Evolutionary conservation across 2,329 filamentous ascomycete genomes (phyloP).

Genomic region (Aspergillus sojae): DNA sequence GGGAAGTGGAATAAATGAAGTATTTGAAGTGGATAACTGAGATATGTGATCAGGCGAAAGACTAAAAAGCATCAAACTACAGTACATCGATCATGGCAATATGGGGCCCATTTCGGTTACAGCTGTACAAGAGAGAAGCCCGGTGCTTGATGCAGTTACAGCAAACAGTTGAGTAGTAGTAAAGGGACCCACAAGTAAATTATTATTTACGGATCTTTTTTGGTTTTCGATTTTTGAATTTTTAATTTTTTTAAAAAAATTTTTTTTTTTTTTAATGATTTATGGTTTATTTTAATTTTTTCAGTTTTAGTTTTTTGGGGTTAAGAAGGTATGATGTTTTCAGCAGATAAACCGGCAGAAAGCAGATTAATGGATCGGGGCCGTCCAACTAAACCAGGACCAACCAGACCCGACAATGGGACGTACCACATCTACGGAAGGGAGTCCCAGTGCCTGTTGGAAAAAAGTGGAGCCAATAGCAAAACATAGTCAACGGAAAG

Average conservation of each 20-base stretch:
- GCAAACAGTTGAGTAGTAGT: slow-evolving; percentile 40
- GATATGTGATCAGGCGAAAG: slow-evolving; percentile 38
- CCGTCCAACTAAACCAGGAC: slow-evolving; percentile 28
- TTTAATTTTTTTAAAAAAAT: too few species aligned
- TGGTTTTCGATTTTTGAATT: background rate
- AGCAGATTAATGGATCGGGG: slow-evolving; percentile 22
- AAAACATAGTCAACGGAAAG: slow-evolving; percentile 14
- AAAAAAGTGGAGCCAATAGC: slow-evolving; percentile 28
- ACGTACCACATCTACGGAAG: slow-evolving; percentile 20
- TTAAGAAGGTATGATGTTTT: slow-evolving; percentile 23
- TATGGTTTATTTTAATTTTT: slow-evolving; percentile 10
- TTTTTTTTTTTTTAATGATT: slow-evolving; percentile 1
- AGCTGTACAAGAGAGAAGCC: slow-evolving; percentile 34
- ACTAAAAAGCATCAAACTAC: slow-evolving; percentile 35
- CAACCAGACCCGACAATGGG: slow-evolving; percentile 12
- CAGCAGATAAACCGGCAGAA: slow-evolving; percentile 20
- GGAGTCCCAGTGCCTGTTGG: slow-evolving; percentile 15
- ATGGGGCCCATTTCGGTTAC: slow-evolving; percentile 37
- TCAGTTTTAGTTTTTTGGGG: slow-evolving; percentile 18
- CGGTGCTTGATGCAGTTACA: slow-evolving; percentile 34
- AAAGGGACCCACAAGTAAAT: slow-evolving; percentile 28
- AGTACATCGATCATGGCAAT: slow-evolving; percentile 24
- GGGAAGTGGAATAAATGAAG: slow-evolving; percentile 34
- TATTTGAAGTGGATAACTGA: slow-evolving; percentile 36
- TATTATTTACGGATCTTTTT: slow-evolving; percentile 4